phyloP scores from a whole-genome alignment of 257 asterid species.

The Salvia splendens region DNA sequence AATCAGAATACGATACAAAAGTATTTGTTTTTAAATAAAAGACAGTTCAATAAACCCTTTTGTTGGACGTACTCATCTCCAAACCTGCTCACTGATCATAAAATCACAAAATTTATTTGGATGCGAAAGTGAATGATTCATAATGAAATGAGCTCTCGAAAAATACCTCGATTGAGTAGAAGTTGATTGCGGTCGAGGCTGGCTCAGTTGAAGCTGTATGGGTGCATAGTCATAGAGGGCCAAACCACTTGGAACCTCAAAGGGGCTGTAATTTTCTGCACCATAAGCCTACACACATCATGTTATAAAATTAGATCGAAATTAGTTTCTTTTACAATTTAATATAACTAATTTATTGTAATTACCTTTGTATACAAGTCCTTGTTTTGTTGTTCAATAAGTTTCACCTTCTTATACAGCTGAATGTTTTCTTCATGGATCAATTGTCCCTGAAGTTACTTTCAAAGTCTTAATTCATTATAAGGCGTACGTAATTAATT shows the following conservation, averaged over 20 bases:
- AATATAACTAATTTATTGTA: too few species aligned
- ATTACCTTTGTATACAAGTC: conserved; percentile 53
- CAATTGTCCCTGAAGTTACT: conserved; percentile 49
- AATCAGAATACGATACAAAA: background rate
- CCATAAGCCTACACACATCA: conserved; percentile 49
- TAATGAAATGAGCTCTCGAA: too few species aligned
- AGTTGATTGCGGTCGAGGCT: conserved; percentile 40
- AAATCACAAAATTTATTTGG: background rate
- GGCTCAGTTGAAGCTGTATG: conserved; percentile 64
- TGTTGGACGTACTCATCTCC: background rate
- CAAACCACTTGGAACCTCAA: conserved; percentile 28
- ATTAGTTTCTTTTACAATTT: too few species aligned
- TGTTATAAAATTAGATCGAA: too few species aligned
- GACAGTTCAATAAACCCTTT: background rate
- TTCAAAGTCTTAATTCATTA: background rate
- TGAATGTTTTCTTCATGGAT: conserved; percentile 79
- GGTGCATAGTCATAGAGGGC: conserved; percentile 34
- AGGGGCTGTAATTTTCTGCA: conserved; percentile 36
- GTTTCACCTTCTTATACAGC: conserved; percentile 79
- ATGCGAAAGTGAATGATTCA: too few species aligned
- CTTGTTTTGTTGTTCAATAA: conserved; percentile 51
- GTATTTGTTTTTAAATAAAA: background rate
- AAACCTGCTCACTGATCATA: background rate
- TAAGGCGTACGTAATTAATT: background rate
- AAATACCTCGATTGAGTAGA: conserved; percentile 40